Conservation (phyloP, 148 eudicot species). For the Chenopodium quinoa region DNA sequence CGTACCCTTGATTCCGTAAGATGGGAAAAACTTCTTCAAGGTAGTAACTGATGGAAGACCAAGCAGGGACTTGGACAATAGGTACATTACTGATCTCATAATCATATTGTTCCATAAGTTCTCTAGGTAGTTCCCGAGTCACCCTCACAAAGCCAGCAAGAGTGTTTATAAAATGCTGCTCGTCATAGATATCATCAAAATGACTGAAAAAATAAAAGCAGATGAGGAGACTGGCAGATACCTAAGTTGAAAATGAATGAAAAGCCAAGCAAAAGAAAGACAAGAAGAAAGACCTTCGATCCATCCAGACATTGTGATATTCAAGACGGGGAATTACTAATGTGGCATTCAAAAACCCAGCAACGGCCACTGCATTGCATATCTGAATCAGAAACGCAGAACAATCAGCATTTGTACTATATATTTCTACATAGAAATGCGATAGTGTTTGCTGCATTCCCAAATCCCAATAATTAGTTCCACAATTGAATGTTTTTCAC, state of each 20-base stretch:
- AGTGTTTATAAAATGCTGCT: conserved; percentile 62
- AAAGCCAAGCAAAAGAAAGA: neutral
- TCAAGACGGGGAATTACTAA: conserved; percentile 74
- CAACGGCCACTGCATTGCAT: conserved; percentile 93
- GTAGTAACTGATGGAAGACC: conserved; percentile 68
- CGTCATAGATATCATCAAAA: conserved; percentile 75
- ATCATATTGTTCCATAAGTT: conserved; percentile 48
- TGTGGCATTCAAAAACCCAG: conserved; percentile 69
- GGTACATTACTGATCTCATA: conserved; percentile 61
- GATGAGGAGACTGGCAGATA: neutral
- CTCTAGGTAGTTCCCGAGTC: conserved; percentile 48
- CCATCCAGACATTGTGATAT: conserved; percentile 80
- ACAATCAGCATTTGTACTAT: neutral
- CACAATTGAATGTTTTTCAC: no score
- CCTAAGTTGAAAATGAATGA: no score
- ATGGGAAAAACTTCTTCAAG: conserved; percentile 60
- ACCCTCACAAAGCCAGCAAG: conserved; percentile 49
- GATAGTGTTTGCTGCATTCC: no score
- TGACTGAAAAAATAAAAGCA: conserved; percentile 37
- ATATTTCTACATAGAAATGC: no score
- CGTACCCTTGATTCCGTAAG: conserved; percentile 61
- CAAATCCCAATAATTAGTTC: no score
- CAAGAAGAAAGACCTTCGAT: conserved; percentile 48
- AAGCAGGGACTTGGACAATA: conserved; percentile 60
- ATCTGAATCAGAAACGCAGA: conserved; percentile 44